Base-by-base conservation (phyloP, 257 asterid genomes). In the Jasminum sambac region DNA sequence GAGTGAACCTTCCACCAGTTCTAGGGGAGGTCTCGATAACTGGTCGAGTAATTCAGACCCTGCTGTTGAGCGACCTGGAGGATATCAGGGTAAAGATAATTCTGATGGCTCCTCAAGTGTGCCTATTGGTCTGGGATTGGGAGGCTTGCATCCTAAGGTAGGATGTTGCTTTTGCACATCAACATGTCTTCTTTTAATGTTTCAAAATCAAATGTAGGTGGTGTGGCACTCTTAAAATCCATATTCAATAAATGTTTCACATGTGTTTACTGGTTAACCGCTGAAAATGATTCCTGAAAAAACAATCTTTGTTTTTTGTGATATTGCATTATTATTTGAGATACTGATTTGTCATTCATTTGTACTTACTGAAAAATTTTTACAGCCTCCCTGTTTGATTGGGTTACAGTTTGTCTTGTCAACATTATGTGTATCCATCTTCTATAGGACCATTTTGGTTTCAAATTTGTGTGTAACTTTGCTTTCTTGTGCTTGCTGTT, bases 81-180 rank as follows among this genome's bases (percentile, higher is more conserved):
- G 79, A 76, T 84, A 60, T 73, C 84, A 73, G 69, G 84, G 66
- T 50, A 64, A 40, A 50, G 70, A 66, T 78, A 72, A 52, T 57
- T 63, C 79, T 61, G 87, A 69, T 68, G 78, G 78, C 73, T 74
- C 92, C 41, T 48, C 88, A 62, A 66, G 82, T 44, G 78, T 78
- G 65, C 98, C 98, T 67, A 81, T 92, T 70, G 98, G 98, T 41
- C 70, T 92, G 82, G 98, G 98, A 69, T 77, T 86, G 13, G 89
- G 92, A 38, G 88, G 87, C 61, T 86, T 92, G 81, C 95, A 85
- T 74, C 89, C 96, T 16, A 90, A 84, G 97, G 98, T 90, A 74
- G 37, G 76, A 58, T n/a, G 13, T 40, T 44, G 26, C 52, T 24
- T 68, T 65, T 70, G 11, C 60, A 9, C 36, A 34, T 67, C 64